A percentile compares a stretch with the other conserved stretches of the same genome.
These are phyloP conservation scores for Cordia subcordata DNA, from an alignment of 257 asterid genomes.

Conservation along the genomic window DNA sequence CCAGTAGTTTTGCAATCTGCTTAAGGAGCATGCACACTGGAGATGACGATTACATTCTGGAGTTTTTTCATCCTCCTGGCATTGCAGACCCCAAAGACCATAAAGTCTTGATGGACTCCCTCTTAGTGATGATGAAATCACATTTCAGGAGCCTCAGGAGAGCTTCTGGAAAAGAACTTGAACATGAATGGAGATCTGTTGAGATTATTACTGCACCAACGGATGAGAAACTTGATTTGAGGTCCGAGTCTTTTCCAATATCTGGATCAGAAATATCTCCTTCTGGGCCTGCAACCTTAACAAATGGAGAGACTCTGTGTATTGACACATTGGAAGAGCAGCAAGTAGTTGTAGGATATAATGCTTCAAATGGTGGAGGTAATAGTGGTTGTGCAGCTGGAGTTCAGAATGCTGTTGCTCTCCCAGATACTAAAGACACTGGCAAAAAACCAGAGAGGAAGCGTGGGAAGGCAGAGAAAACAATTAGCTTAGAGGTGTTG, in stretches of 20 bases:
- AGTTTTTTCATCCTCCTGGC: conserved; percentile 63
- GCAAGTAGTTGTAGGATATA: conserved; percentile 25
- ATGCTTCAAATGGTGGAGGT: conserved; percentile 32
- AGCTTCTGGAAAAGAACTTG: conserved; percentile 80
- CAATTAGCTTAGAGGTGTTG: conserved; percentile 83
- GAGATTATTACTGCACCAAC: conserved; percentile 53
- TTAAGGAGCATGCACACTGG: conserved; percentile 74
- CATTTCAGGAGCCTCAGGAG: conserved; percentile 75
- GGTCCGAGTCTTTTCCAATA: conserved; percentile 28
- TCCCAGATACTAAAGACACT: conserved; percentile 33
- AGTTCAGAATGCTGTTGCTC: conserved; percentile 32
- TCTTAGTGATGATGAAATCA: conserved; percentile 64
- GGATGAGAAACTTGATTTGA: conserved; percentile 37
- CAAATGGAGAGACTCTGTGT: conserved; percentile 30
- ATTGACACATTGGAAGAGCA: conserved; percentile 37
- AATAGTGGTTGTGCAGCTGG: conserved; percentile 31
- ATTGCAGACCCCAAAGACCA: conserved; percentile 43
- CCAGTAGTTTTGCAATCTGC: conserved; percentile 73
- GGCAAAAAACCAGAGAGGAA: conserved; percentile 73
- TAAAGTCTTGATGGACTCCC: conserved; percentile 51
- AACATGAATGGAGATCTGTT: conserved; percentile 61
- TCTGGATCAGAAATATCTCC: conserved; percentile 34
- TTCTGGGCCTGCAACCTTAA: conserved; percentile 28
- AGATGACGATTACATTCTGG: conserved; percentile 72
- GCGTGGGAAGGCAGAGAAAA: conserved; percentile 89